Percentiles rank a stretch among this genome's conserved stretches.
These are phyloP conservation scores for Capronia americana DNA, from an alignment of 2,329 filamentous ascomycete species.

Conservation along the genomic window DNA sequence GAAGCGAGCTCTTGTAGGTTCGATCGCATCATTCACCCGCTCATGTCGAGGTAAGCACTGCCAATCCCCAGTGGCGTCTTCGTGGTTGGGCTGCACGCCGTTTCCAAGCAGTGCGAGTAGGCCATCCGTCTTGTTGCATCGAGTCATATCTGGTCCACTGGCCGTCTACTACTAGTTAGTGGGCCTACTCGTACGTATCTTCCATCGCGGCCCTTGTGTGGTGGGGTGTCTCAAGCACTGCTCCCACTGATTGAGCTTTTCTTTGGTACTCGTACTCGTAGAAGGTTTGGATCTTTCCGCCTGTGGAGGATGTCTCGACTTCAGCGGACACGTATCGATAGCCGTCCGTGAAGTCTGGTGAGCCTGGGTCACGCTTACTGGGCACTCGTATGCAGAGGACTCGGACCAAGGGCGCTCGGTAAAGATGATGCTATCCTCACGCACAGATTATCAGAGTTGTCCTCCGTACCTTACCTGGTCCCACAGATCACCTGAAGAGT, in stretches of 20 bases:
- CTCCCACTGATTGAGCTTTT: not conserved
- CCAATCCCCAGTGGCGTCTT: not conserved
- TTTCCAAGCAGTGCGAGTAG: not conserved
- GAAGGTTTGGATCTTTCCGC: constrained; percentile 1
- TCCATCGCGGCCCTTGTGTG: not conserved
- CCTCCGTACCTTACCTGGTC: no score
- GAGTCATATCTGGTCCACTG: constrained; percentile 24
- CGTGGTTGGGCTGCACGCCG: not conserved
- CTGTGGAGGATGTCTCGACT: not conserved
- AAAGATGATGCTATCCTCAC: not conserved
- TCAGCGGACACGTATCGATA: constrained; percentile 6
- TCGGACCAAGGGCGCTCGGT: not conserved
- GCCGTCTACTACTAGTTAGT: not conserved
- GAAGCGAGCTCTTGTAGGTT: constrained; percentile 3
- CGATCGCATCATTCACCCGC: not conserved
- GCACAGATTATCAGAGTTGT: not conserved
- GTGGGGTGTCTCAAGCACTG: not conserved
- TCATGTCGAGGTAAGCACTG: not conserved
- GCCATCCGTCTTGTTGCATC: constrained; percentile 23
- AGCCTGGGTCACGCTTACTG: not conserved
- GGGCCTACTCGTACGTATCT: not conserved
- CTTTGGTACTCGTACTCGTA: not conserved
- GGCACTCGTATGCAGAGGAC: not conserved
- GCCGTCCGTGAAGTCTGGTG: constrained; percentile 1
- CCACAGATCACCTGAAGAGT: not conserved